phyloP scores from a whole-genome alignment of 2,329 filamentous ascomycete species.

The Alternaria alternata region DNA sequence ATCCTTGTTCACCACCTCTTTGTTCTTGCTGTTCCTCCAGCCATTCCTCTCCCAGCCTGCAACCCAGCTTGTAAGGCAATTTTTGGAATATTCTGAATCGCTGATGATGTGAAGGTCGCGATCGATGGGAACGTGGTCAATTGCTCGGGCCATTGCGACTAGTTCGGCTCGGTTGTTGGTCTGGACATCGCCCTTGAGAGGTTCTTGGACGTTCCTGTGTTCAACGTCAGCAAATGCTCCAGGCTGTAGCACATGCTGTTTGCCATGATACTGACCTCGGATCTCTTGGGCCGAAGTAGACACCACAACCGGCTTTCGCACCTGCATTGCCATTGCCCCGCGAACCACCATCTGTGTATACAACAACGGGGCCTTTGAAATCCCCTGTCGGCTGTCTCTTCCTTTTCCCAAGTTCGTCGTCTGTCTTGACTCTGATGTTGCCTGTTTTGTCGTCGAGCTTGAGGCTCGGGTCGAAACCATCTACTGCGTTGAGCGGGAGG shows the following conservation, averaged over 20 bases:
- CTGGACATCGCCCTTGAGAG: conserved; percentile 75
- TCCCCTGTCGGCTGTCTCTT: conserved; percentile 57
- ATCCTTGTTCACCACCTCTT: conserved; percentile 85
- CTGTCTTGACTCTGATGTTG: conserved; percentile 63
- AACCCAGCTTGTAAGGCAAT: conserved; percentile 88
- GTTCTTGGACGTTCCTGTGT: conserved; percentile 75
- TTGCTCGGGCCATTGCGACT: conserved; percentile 82
- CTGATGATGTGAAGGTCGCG: conserved; percentile 78
- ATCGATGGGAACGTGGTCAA: conserved; percentile 75
- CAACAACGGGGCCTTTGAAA: conserved; percentile 60
- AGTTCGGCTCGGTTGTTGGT: conserved; percentile 98
- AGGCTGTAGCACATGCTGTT: neutral
- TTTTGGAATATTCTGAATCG: conserved; percentile 92
- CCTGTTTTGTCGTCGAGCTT: conserved; percentile 63
- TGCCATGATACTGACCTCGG: conserved; percentile 55
- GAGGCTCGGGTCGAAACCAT: conserved; percentile 68
- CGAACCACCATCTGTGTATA: conserved; percentile 71
- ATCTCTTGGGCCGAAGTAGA: conserved; percentile 69
- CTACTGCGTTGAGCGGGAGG: conserved; percentile 63
- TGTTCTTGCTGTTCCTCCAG: conserved; percentile 78
- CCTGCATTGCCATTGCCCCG: conserved; percentile 64
- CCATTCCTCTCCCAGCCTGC: conserved; percentile 75
- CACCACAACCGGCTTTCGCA: conserved; percentile 68
- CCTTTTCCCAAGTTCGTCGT: conserved; percentile 56
- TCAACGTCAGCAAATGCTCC: conserved; percentile 2